These are phyloP conservation scores for Aspergillus jensenii DNA, from an alignment of 2,329 filamentous ascomycete genomes.

Conservation along the genomic window DNA sequence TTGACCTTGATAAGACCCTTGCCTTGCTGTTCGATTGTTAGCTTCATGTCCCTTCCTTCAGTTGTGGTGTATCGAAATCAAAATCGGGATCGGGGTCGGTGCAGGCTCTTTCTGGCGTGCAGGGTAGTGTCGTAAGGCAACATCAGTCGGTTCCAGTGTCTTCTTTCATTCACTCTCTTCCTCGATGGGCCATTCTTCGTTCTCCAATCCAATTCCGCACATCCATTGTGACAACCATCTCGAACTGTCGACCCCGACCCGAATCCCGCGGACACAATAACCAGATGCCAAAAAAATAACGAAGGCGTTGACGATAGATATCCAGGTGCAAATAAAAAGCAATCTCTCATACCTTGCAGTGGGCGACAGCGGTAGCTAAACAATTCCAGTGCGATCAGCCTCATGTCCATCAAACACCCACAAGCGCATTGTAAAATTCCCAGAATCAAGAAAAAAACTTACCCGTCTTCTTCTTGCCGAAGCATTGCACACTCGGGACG, in stretches of 20 bases:
- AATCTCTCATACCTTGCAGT: constrained; percentile 73
- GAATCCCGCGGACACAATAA: background rate
- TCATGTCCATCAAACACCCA: background rate
- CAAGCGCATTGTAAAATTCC: background rate
- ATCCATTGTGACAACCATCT: background rate
- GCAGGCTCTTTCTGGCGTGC: constrained; percentile 5
- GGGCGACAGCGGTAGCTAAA: constrained; percentile 79
- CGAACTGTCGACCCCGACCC: background rate
- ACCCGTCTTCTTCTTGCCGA: constrained; percentile 95
- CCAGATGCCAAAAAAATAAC: background rate
- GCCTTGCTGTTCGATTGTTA: constrained; percentile 56
- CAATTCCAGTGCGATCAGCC: constrained; percentile 27
- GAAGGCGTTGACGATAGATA: constrained; percentile 10
- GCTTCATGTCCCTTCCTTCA: background rate
- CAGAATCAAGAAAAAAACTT: constrained; percentile 23
- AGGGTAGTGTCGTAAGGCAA: constrained; percentile 1
- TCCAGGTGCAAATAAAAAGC: background rate
- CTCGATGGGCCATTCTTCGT: constrained; percentile 1
- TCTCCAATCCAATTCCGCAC: background rate
- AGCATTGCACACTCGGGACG: constrained; percentile 88
- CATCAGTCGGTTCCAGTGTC: background rate
- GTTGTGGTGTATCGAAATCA: background rate
- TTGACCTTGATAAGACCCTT: constrained; percentile 98
- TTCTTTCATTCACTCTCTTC: constrained; percentile 8
- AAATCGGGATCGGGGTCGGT: background rate